Base-by-base conservation (phyloP, 1,284 basidiomycete species). In the Anthracocystis panici-leucophaei region DNA sequence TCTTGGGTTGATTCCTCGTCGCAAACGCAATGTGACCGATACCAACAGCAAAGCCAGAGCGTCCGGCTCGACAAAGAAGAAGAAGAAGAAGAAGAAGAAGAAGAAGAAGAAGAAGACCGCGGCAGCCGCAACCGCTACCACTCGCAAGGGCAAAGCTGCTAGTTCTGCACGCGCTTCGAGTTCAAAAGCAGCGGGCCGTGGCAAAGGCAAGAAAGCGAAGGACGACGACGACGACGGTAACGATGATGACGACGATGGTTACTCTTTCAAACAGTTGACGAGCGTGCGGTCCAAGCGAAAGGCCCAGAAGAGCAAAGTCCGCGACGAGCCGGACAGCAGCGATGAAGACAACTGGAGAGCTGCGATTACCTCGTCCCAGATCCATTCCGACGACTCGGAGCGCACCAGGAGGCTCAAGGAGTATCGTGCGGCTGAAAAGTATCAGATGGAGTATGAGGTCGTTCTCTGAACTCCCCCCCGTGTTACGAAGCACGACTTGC, bases 361-460 rank as follows among this genome's bases (percentile, higher is more conserved):
- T 21, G 16, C 16, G 0, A 40, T 65, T 14, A 31, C 23, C 14
- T 67, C 65, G 25, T 73, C 70, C 1, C 56, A 45, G 25, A 44
- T 68, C 8, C 65, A 64, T 33, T 64, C 61, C 3, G 58, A 61
- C 40, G 71, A 74, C 40, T 68, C 72, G 45, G 56, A 59, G n/a
- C 57, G 56, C 49, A 69, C 66, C 31, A 65, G 31, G 56, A 33
- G 58, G 33, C 45, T 62, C 50, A 75, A 69, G 52, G 45, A 69
- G 63, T 38, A 56, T n/a, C 54, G 56, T 4, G 55, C 62, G 4
- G 59, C 51, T 4, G 63, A 69, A 14, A 46, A 63, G 14, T 75
- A 69, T 29, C 16, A 20, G 1, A 40, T 75, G 44, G 42, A 69
- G 44, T 44, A 48, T 40, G 72, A 75, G 25, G n/a, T 31, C 9